Evolutionary conservation across 306 rosid species (phyloP).

Genomic region (Astragalus membranaceus): DNA sequence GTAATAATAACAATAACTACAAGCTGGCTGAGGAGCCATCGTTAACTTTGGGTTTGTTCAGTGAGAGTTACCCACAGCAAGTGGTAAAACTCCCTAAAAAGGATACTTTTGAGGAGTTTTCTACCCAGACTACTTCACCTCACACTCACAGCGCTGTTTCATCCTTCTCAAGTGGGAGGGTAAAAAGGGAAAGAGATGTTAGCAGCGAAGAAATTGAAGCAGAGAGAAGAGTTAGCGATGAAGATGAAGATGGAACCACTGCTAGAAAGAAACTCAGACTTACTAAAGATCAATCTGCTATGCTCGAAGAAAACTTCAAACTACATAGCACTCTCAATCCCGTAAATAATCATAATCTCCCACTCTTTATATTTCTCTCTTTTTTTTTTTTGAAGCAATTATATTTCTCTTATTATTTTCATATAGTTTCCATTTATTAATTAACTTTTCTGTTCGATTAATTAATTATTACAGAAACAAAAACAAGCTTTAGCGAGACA

Average conservation of each 20-base stretch:
- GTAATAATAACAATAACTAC: neutral
- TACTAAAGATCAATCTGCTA: constrained; percentile 81
- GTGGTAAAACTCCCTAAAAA: neutral
- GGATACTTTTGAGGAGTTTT: constrained; percentile 18
- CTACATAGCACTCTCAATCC: constrained; percentile 94
- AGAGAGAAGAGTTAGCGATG: constrained; percentile 60
- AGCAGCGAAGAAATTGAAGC: constrained; percentile 57
- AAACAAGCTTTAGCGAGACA: constrained; percentile 91
- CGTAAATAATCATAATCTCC: constrained; percentile 33
- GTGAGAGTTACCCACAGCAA: constrained; percentile 1
- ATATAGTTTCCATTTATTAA: neutral
- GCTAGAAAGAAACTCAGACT: constrained; percentile 92
- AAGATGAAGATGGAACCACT: constrained; percentile 79
- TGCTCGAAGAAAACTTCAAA: constrained; percentile 92
- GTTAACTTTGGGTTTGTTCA: constrained; percentile 57
- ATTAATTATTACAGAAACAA: constrained; percentile 54
- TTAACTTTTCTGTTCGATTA: neutral
- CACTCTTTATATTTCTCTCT: neutral
- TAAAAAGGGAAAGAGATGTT: constrained; percentile 86
- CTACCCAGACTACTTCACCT: constrained; percentile 49
- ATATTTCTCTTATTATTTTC: no score
- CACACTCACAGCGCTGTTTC: constrained; percentile 58
- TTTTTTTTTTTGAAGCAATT: no score
- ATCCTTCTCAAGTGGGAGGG: constrained; percentile 68
- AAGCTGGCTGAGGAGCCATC: constrained; percentile 64